Base-by-base conservation (phyloP, 257 asterid genomes). In the Anisodus tanguticus region DNA sequence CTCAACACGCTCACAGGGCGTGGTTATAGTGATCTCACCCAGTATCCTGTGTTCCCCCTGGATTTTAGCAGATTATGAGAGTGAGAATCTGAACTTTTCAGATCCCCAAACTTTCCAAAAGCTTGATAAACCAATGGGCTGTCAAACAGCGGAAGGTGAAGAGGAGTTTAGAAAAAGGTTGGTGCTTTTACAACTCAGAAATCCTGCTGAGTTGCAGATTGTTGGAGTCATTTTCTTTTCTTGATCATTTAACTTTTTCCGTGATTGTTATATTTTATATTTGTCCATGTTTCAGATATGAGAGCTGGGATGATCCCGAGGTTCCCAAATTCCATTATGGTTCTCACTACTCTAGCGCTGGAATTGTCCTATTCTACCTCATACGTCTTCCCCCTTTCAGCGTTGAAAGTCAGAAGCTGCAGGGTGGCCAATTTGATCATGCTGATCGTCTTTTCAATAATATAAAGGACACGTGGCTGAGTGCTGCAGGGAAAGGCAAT, bases 231-330 rank as follows among this genome's bases (percentile, higher is more conserved):
- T 63, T 71, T 80, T 5, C 16, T 41, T 80, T 58, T 82, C 41
- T 88, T 85, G 82, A 88, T 72, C 55, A 58, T 39, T 9, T 67
- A 70, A 51, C 77, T 74, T 45, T 47, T 4, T 39, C n/a, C 7
- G 3, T 72, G 37, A 68, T 63, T 68, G 47, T 58, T 57, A 80
- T 80, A 82, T 82, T 71, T 88, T 62, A 80, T 67, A 71, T 86
- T 81, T 82, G 31, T 37, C 43, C 64, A 13, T 53, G 53, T 68
- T 45, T 70, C 90, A 97, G 99, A 88, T 95, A 91, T 81, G 99
- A 97, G 85, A 97, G 98, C 94, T 97, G 99, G 99, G 99, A 97
- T 93, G 99, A 97, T 90, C 99, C 99, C 55, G 99, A 97, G 83
- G 96, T 95, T 88, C 99, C 99, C 83, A 97, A 97, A 83, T 97